Conservation (phyloP, 495 filamentous ascomycete species). For the Podospora bellae-mahoneyi region DNA sequence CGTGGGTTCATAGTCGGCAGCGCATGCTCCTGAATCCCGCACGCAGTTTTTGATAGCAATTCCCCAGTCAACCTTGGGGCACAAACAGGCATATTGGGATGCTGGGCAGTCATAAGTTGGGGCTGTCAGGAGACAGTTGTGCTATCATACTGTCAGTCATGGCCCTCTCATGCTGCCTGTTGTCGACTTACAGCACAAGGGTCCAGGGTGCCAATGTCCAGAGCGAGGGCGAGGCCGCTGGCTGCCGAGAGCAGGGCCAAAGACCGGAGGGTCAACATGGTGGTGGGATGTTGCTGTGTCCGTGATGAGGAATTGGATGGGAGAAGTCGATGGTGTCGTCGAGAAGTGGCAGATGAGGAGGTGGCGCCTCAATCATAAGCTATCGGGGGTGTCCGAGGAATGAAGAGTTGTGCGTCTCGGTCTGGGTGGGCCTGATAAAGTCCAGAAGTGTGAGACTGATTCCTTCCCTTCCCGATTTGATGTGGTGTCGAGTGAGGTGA, state of each 20-base stretch:
- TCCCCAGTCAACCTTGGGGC: slow-evolving; percentile 22
- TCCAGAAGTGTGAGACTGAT: background rate
- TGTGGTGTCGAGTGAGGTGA: background rate
- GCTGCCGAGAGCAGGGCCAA: slow-evolving; percentile 26
- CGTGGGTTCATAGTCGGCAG: background rate
- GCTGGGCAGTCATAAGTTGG: slow-evolving; percentile 22
- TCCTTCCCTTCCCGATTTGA: too few relatives aligned
- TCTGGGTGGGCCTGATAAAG: background rate
- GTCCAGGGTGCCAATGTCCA: slow-evolving; percentile 25
- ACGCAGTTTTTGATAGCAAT: slow-evolving; percentile 25
- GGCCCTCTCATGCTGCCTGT: background rate
- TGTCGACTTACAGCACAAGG: slow-evolving; percentile 29
- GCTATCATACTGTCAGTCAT: slow-evolving; percentile 27
- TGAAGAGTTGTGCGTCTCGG: background rate
- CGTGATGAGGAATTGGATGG: background rate
- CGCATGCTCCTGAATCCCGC: slow-evolving; percentile 18
- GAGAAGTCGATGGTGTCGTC: background rate
- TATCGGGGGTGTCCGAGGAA: slow-evolving; percentile 6
- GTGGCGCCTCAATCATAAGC: background rate
- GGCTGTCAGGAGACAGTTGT: slow-evolving; percentile 12
- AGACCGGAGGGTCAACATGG: slow-evolving; percentile 24
- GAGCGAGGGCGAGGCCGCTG: slow-evolving; percentile 18
- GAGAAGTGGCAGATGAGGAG: background rate
- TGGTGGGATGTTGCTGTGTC: slow-evolving; percentile 9
- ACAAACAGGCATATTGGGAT: slow-evolving; percentile 28